Base-by-base conservation (phyloP, 1,284 basidiomycete genomes). In the Ceratobasidium sp. region DNA sequence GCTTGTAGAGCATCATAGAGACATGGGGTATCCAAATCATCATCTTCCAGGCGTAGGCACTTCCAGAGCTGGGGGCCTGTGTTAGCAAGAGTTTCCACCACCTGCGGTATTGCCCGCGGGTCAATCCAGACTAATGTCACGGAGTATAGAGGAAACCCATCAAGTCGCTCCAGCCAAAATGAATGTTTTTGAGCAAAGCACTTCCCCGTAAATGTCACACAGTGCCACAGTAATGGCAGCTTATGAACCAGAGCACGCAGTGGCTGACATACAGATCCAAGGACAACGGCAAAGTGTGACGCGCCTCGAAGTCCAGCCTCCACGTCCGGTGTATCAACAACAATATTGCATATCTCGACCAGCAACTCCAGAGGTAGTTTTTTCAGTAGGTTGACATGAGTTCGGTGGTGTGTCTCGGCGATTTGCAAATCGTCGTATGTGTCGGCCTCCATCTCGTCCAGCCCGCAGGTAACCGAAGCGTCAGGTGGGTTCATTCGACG, bases 331-430 rank as follows among this genome's bases (percentile, higher is more conserved):
- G 8, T 19, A 19, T 43, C 34, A 43, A 62, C 24, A 14, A 22
- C 37, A n/a, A 62, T n/a, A 14, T 24, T 9, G 39, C 59, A 62
- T 6, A 92, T 86, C 72, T 84, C 83, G 7, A 81, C 80, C 48
- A 90, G 83, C 9, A 91, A 82, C 79, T 93, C 91, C 37, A 90
- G 82, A 0, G 91, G 91, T 6, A 92, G 83, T 74, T 84, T 86
- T 14, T 82, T 84, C 51, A 87, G 80, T 5, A 19, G 59, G 37
- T 62, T 39, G 11, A 59, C 56, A 11, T 9, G 24, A 13, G 56
- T 5, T 11, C 37, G 59, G 19, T 39, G 27, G 54, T 84, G 82
- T 61, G 83, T 84, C 14, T 80, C 80, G 5, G 76, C 79, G 66
- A 75, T 76, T 5, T 77, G 46, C 2, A 63, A 41, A 22, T 81